Percentiles rank a stretch among this genome's conserved stretches.
Evolutionary conservation across 768 basidiomycete genomes (phyloP).

Genomic region (Leccinum olivaceopallidum): DNA sequence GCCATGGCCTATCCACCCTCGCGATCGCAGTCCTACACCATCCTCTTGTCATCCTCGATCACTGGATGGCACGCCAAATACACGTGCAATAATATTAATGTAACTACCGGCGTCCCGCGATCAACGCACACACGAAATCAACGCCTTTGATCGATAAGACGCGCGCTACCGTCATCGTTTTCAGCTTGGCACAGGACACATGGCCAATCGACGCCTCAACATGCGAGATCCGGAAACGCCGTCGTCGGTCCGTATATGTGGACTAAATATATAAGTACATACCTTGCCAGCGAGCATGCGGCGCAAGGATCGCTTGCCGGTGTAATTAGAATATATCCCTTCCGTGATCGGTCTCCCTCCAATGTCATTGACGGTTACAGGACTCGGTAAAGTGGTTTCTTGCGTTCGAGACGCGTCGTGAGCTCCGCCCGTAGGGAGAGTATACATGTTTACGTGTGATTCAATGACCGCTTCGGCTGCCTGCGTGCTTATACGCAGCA

Average conservation of each 20-base stretch:
- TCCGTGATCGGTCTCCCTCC: conserved; percentile 8
- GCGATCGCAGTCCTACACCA: not conserved
- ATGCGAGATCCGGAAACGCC: too few species aligned
- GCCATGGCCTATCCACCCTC: not conserved
- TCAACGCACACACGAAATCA: not conserved
- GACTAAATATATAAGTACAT: too few species aligned
- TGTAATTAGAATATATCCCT: not conserved
- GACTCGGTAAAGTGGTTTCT: not conserved
- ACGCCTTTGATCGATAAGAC: not conserved
- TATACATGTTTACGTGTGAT: conserved; percentile 40
- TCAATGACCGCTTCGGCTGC: conserved; percentile 35
- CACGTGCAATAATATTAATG: not conserved
- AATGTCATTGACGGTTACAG: conserved; percentile 8
- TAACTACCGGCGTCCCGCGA: not conserved
- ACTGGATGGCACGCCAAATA: not conserved
- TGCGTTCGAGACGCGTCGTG: conserved; percentile 1
- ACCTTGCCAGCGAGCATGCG: not conserved
- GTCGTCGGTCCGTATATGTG: not conserved
- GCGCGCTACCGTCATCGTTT: not conserved
- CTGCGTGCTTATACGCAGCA: conserved; percentile 22
- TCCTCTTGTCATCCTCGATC: not conserved
- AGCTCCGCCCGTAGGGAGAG: conserved; percentile 5
- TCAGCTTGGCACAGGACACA: not conserved
- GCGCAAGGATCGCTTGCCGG: not conserved
- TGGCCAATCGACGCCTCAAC: not conserved